Evolutionary conservation across 2,329 filamentous ascomycete genomes (phyloP).

Genomic region (Aspergillus sp.): DNA sequence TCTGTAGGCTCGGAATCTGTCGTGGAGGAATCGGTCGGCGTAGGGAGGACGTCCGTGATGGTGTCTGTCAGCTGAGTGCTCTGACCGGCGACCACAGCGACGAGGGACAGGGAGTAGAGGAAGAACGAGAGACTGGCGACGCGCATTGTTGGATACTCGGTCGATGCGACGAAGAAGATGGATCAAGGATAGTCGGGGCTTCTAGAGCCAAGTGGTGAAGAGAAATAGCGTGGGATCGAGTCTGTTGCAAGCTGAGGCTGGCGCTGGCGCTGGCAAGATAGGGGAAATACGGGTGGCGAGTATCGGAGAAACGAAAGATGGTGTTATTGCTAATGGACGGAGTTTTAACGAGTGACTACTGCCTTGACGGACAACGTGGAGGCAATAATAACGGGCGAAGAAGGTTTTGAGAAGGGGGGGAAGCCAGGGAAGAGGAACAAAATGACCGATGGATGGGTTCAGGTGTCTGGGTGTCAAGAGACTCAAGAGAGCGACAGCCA

Average conservation of each 20-base stretch:
- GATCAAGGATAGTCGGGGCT: constrained; percentile 4
- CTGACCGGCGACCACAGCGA: constrained; percentile 36
- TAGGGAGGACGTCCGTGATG: constrained; percentile 21
- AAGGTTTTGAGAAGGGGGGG: constrained; percentile 15
- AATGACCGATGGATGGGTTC: constrained; percentile 1
- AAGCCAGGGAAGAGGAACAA: constrained; percentile 16
- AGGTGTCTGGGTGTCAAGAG: constrained; percentile 4
- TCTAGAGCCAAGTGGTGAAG: constrained; percentile 5
- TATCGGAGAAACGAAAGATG: constrained; percentile 6
- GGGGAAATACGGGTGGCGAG: background rate
- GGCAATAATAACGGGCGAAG: constrained; percentile 10
- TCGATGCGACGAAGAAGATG: constrained; percentile 3
- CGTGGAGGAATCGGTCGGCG: constrained; percentile 21
- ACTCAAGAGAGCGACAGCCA: constrained; percentile 1
- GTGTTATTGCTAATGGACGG: constrained; percentile 17
- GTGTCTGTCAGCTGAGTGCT: constrained; percentile 26
- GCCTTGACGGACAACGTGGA: constrained; percentile 7
- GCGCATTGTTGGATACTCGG: constrained; percentile 34
- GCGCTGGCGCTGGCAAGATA: constrained; percentile 5
- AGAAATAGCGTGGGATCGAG: background rate
- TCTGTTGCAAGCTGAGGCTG: constrained; percentile 9
- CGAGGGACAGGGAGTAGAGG: constrained; percentile 39
- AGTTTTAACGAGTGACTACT: constrained; percentile 28
- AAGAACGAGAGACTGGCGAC: constrained; percentile 36
- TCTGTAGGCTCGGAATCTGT: constrained; percentile 16